phyloP scores from a whole-genome alignment of 495 filamentous ascomycete genomes.

The Podospora appendiculata region DNA sequence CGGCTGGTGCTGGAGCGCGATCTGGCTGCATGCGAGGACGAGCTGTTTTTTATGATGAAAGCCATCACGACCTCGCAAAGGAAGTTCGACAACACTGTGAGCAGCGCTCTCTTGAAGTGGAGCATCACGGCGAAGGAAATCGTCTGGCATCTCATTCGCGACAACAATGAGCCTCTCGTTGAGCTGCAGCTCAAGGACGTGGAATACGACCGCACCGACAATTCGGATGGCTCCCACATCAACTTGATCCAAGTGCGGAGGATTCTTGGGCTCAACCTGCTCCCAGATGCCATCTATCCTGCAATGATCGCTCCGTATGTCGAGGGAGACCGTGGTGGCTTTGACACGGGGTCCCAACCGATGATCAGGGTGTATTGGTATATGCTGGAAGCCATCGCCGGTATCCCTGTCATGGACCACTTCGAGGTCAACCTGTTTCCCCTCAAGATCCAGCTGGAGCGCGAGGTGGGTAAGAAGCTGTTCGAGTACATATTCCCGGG shows the following conservation, averaged over 20 bases:
- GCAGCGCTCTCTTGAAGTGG: conserved; percentile 76
- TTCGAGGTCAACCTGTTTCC: conserved; percentile 94
- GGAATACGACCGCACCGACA: conserved; percentile 88
- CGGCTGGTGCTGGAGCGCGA: conserved; percentile 80
- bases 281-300: conserved; percentile 86
- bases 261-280: conserved; percentile 77
- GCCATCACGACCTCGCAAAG: conserved; percentile 94
- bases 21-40: conserved; percentile 82
- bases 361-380: conserved; percentile 95
- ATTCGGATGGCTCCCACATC: conserved; percentile 91
- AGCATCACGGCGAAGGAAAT: conserved; percentile 87
- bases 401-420: conserved; percentile 93
- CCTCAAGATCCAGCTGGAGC: conserved; percentile 88
- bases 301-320: conserved; percentile 88
- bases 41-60: conserved; percentile 99
- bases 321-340: conserved; percentile 49
- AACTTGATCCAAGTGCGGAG: conserved; percentile 81
- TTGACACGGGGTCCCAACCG: conserved; percentile 46
- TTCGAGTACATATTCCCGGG: conserved; percentile 98
- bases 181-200: conserved; percentile 89
- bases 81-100: conserved; percentile 67
- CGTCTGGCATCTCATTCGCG: conserved; percentile 90
- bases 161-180: conserved; percentile 78
- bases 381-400: conserved; percentile 96
- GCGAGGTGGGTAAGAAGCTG: conserved; percentile 83